phyloP scores from a whole-genome alignment of 768 basidiomycete genomes.

The Cystofilobasidium bisporidii region DNA sequence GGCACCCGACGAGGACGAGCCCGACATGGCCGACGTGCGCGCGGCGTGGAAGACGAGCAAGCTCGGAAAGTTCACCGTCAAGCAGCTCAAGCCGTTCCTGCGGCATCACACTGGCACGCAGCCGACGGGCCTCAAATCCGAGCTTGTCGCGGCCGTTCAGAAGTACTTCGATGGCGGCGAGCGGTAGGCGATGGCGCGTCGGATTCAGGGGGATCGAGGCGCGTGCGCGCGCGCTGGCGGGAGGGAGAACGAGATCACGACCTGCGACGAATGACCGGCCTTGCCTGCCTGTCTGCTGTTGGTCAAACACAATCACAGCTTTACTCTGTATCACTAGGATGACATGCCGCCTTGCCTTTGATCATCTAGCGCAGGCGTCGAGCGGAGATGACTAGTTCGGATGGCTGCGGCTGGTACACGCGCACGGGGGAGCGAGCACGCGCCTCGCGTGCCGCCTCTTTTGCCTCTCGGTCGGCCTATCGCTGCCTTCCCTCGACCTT shows the following conservation, averaged over 20 bases:
- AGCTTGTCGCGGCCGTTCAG: constrained; percentile 11
- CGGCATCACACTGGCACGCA: background rate
- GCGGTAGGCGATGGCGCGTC: background rate
- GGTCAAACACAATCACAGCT: too few relatives aligned
- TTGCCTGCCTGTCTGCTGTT: too few relatives aligned
- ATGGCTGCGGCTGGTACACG: background rate
- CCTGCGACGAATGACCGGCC: too few relatives aligned
- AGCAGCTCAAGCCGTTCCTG: constrained; percentile 9
- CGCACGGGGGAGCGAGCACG: background rate
- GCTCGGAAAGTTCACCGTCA: constrained; percentile 53
- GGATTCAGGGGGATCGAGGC: too few relatives aligned
- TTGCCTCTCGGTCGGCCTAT: too few relatives aligned
- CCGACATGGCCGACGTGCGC: constrained; percentile 65
- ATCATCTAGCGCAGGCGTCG: too few relatives aligned
- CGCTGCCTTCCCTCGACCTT: background rate
- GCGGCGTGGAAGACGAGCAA: constrained; percentile 53
- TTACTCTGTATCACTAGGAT: too few relatives aligned
- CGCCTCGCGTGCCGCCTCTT: too few relatives aligned
- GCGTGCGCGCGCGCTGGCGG: too few relatives aligned
- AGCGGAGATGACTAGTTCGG: too few relatives aligned
- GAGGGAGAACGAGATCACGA: too few relatives aligned
- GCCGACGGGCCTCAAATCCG: background rate
- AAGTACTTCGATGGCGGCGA: constrained; percentile 7
- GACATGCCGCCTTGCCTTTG: too few relatives aligned
- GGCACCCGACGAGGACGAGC: constrained; percentile 48